Evolutionary conservation across 2,329 filamentous ascomycete species (phyloP).

Genomic region (Fusarium sp.): DNA sequence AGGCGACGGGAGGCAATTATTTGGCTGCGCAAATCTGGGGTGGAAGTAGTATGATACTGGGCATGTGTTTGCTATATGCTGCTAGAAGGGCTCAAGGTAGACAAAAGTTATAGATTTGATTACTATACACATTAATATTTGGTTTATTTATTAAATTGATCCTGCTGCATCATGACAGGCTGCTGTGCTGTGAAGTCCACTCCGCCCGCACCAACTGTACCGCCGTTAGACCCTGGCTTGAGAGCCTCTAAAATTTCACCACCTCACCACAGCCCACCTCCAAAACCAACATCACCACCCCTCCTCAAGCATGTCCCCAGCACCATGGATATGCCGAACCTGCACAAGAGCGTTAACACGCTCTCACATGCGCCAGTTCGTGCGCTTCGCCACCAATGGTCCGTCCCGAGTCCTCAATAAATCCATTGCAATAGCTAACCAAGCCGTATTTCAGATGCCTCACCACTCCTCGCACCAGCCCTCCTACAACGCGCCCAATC

Average conservation of each 20-base stretch:
- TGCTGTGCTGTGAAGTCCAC: not conserved
- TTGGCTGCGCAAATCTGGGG: slow-evolving; percentile 66
- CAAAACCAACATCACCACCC: slow-evolving; percentile 8
- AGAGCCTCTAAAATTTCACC: slow-evolving; percentile 44
- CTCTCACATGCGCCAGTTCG: slow-evolving; percentile 45
- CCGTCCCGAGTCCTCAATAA: not conserved
- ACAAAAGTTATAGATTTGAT: slow-evolving; percentile 18
- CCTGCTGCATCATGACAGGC: not conserved
- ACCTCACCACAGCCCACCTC: slow-evolving; percentile 2
- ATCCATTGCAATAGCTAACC: slow-evolving; percentile 2
- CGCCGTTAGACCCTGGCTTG: slow-evolving; percentile 17
- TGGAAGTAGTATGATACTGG: slow-evolving; percentile 60
- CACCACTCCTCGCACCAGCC: slow-evolving; percentile 61
- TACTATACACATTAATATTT: not conserved
- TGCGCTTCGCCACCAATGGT: slow-evolving; percentile 54
- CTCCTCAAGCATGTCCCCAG: slow-evolving; percentile 49
- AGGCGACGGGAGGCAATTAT: slow-evolving; percentile 59
- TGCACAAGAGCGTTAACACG: slow-evolving; percentile 52
- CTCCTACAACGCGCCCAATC: slow-evolving; percentile 72
- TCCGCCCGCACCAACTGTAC: slow-evolving; percentile 27
- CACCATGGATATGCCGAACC: slow-evolving; percentile 56
- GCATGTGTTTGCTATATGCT: slow-evolving; percentile 56
- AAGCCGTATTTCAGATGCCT: slow-evolving; percentile 15
- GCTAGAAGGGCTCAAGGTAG: slow-evolving; percentile 55
- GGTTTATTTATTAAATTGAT: not conserved